Conservation (phyloP, 139 green algal species). For the Micromonas pusilla region DNA sequence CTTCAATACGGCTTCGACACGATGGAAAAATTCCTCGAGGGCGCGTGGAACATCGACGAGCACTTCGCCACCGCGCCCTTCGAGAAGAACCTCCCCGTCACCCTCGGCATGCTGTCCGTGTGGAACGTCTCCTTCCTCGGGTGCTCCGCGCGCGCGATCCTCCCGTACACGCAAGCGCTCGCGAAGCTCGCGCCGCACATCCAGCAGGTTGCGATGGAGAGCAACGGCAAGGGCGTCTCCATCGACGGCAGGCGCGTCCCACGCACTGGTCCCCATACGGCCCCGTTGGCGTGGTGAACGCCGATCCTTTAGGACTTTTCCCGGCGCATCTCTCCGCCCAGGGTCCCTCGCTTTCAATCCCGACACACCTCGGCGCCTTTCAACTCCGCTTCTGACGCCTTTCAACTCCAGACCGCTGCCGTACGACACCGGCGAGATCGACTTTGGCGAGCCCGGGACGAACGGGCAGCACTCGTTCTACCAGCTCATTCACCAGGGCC, state of each 20-base stretch:
- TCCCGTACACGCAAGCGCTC: conserved; percentile 93
- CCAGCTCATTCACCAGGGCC: conserved; percentile 92
- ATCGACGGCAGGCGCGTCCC: conserved; percentile 80
- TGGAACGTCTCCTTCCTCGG: conserved; percentile 97
- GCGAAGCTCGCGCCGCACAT: conserved; percentile 96
- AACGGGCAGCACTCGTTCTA: conserved; percentile 99
- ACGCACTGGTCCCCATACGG: no score
- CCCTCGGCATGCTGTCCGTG: conserved; percentile 84
- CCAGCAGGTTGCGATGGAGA: conserved; percentile 97
- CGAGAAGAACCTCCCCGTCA: conserved; percentile 87
- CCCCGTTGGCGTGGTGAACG: no score
- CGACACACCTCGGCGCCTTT: no score
- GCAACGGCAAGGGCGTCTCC: conserved; percentile 95
- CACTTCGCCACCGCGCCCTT: conserved; percentile 86
- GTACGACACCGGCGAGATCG: conserved; percentile 85
- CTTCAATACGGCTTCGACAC: conserved; percentile 95
- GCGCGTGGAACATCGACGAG: conserved; percentile 46
- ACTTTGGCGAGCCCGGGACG: conserved; percentile 99
- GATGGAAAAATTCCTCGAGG: conserved; percentile 74
- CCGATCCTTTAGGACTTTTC: no score
- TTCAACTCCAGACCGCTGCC: no score
- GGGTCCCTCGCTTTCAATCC: no score
- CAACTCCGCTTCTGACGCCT: no score
- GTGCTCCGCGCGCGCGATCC: conserved; percentile 82
- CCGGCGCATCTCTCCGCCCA: no score